phyloP scores from a whole-genome alignment of 169 alveolate genomes.

The Eimeria brunetti region DNA sequence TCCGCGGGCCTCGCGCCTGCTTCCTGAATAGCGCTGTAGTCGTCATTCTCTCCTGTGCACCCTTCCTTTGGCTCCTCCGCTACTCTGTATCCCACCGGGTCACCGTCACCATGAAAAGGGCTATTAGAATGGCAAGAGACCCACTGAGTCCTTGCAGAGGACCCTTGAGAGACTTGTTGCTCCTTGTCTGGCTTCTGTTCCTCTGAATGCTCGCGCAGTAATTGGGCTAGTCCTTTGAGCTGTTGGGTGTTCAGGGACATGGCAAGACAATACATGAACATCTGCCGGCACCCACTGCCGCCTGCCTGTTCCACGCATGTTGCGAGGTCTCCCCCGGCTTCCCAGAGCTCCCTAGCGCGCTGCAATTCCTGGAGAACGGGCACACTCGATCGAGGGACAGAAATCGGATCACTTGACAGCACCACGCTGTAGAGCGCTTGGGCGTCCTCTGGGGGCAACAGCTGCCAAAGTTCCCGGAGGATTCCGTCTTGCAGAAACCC shows the following conservation, averaged over 20 bases:
- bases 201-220: background rate
- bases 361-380: background rate
- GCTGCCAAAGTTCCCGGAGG: background rate
- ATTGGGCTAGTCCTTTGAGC: background rate
- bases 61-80: background rate
- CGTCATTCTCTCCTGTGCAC: background rate
- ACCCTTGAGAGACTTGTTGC: background rate
- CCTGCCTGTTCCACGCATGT: background rate
- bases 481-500: conserved; percentile 32
- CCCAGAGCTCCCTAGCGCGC: conserved; percentile 22
- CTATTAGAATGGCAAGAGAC: background rate
- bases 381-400: background rate
- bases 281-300: conserved; percentile 6
- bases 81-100: background rate
- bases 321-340: background rate
- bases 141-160: background rate
- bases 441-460: conserved; percentile 20
- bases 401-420: background rate
- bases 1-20: background rate
- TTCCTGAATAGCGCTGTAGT: background rate
- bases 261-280: conserved; percentile 1
- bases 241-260: background rate
- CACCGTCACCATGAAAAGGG: background rate
- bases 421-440: background rate
- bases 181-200: background rate